Conservation (phyloP, 2,329 filamentous ascomycete species). For the Sporothrix globosa region DNA sequence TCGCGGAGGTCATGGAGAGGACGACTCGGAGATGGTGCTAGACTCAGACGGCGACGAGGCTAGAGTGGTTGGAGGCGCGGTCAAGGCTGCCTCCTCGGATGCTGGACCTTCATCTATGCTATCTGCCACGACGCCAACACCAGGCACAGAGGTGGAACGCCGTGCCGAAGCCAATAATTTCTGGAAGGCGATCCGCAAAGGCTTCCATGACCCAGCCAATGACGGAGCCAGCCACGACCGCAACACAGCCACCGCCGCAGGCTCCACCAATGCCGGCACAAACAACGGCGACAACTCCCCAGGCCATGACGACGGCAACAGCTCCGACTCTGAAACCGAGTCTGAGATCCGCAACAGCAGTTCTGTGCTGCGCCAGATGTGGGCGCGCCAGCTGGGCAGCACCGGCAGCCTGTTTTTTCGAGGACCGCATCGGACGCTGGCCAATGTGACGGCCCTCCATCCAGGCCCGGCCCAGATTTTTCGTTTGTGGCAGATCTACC, state of each 20-base stretch:
- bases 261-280: too few species aligned
- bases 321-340: slow-evolving; percentile 33
- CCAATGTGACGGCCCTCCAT: slow-evolving; percentile 57
- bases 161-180: slow-evolving; percentile 18
- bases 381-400: slow-evolving; percentile 35
- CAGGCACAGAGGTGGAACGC: neutral
- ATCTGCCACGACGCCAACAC: neutral
- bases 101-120: neutral
- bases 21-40: slow-evolving; percentile 2
- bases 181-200: slow-evolving; percentile 17
- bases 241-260: neutral
- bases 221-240: neutral
- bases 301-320: neutral
- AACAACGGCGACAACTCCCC: neutral
- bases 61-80: neutral
- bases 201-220: neutral
- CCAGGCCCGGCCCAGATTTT: slow-evolving; percentile 52
- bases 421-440: slow-evolving; percentile 46
- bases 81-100: neutral
- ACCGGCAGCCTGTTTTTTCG: slow-evolving; percentile 56
- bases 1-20: neutral
- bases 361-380: neutral
- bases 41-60: slow-evolving; percentile 4
- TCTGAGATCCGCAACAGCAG: slow-evolving; percentile 38
- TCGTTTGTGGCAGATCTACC: slow-evolving; percentile 60